Evolutionary conservation across 2,329 filamentous ascomycete species (phyloP).

Genomic region (Arthrobotrys entomopaga): DNA sequence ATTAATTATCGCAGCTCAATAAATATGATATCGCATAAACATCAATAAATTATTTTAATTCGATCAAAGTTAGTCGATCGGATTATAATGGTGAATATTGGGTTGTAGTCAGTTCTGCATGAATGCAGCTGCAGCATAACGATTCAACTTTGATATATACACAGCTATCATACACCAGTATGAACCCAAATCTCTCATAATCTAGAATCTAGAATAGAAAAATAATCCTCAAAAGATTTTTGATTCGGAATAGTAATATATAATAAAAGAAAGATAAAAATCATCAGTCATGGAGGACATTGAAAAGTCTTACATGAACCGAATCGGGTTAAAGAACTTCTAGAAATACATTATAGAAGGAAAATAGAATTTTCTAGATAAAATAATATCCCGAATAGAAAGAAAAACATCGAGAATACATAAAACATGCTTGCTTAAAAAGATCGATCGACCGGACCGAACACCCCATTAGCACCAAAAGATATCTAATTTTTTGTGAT

Average conservation of each 20-base stretch:
- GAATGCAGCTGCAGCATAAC: no score
- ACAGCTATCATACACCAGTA: background rate
- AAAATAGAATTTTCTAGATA: constrained; percentile 12
- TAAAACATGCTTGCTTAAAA: constrained; percentile 24
- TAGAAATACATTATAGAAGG: background rate
- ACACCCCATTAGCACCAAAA: constrained; percentile 32
- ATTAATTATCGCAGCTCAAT: background rate
- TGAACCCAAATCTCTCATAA: background rate
- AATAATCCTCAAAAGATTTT: no score
- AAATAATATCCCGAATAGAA: background rate
- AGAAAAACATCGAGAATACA: constrained; percentile 1
- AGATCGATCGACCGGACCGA: constrained; percentile 19
- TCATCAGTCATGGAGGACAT: constrained; percentile 3
- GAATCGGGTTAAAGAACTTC: background rate
- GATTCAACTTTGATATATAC: no score
- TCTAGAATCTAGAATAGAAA: background rate
- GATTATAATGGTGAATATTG: no score
- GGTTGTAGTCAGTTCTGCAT: no score
- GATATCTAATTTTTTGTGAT: constrained; percentile 15
- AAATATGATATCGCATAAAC: no score
- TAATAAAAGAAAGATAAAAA: background rate
- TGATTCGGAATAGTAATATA: background rate
- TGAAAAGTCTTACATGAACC: background rate
- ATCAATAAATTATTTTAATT: no score
- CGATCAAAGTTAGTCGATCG: no score